phyloP scores from a whole-genome alignment of 169 alveolate species.

The Neospora caninum region DNA sequence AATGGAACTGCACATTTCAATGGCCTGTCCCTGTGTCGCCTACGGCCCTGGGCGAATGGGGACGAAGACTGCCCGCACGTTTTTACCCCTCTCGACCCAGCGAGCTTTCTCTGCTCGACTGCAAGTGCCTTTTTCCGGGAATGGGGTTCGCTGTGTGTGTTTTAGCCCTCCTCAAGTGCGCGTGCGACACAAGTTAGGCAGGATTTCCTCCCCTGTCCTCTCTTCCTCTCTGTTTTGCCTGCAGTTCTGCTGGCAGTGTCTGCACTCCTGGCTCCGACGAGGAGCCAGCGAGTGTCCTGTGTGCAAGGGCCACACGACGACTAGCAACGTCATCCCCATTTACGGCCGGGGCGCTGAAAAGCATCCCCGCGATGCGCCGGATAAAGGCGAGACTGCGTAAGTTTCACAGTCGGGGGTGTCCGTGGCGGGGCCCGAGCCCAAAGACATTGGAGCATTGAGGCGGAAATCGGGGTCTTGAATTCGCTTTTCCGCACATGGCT shows the following conservation, averaged over 20 bases:
- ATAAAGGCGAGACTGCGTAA: neutral
- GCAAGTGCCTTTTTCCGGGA: too few relatives aligned
- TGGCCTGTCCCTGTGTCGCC: too few relatives aligned
- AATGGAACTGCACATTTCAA: too few relatives aligned
- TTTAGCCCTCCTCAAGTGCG: too few relatives aligned
- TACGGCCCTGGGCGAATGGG: too few relatives aligned
- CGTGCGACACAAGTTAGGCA: neutral
- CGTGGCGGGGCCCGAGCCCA: neutral
- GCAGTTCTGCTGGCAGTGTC: slow-evolving; percentile 27
- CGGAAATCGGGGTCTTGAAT: too few relatives aligned
- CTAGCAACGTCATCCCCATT: slow-evolving; percentile 9
- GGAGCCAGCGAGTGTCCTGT: slow-evolving; percentile 18
- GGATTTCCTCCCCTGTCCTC: neutral
- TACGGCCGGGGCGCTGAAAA: slow-evolving; percentile 28
- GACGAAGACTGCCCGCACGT: too few relatives aligned
- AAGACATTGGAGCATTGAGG: too few relatives aligned
- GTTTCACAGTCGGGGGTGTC: neutral
- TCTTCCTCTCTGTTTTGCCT: neutral
- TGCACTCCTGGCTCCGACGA: slow-evolving; percentile 40
- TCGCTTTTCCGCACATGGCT: too few relatives aligned
- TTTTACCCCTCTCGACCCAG: too few relatives aligned
- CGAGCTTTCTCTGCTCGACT: too few relatives aligned
- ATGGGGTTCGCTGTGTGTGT: neutral
- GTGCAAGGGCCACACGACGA: slow-evolving; percentile 13
- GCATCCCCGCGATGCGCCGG: neutral